Conservation (phyloP, 495 filamentous ascomycete genomes). For the Tuber borchii region DNA sequence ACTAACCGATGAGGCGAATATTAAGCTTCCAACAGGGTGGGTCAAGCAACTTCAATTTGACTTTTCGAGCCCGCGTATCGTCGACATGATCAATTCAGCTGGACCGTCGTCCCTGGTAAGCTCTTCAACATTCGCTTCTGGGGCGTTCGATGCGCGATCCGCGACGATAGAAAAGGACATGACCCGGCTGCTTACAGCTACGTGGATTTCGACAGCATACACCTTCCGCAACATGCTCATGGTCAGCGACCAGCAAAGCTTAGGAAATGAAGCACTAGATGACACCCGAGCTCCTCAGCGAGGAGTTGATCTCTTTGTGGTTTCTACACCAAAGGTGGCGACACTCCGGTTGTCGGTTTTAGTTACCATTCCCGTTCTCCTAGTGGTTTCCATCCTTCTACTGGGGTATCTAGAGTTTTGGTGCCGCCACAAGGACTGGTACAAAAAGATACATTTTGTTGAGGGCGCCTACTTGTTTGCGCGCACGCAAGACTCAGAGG, state of each 20-base stretch:
- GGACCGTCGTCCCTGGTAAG: neutral
- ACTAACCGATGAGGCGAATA: neutral
- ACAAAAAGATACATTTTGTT: neutral
- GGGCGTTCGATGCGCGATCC: neutral
- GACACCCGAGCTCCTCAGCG: neutral
- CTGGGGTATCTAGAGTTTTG: neutral
- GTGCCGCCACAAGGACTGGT: neutral
- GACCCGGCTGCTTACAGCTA: neutral
- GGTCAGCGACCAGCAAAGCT: neutral
- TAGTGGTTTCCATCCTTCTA: neutral
- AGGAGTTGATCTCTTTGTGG: neutral
- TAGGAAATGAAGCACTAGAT: neutral
- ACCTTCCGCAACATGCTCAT: slow-evolving; percentile 4
- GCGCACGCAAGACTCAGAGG: neutral
- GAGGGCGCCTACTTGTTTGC: neutral
- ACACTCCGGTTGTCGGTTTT: neutral
- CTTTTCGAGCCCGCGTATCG: neutral
- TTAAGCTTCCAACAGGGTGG: neutral
- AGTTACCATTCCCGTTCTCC: neutral
- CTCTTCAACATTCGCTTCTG: neutral
- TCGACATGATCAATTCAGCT: slow-evolving; percentile 3
- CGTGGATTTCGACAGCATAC: neutral
- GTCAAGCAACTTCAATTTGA: neutral
- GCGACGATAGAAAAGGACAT: neutral
- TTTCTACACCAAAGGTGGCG: neutral